Evolutionary conservation across 257 asterid species (phyloP), one percentile per base, ranked within the genome.

Genomic region (Capsicum baccatum): DNA sequence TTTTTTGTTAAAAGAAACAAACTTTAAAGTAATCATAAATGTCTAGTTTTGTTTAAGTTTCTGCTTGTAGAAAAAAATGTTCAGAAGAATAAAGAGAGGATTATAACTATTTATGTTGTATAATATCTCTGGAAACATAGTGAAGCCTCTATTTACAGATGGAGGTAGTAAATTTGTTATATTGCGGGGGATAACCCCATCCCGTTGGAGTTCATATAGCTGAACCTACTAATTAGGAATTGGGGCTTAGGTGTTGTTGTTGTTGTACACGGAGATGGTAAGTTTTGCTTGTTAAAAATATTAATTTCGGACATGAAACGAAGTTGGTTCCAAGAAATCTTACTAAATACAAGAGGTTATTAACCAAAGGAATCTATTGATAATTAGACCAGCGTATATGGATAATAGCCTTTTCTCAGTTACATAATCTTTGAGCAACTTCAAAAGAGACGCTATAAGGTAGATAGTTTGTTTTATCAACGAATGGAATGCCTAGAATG

Each of bases 401-500:
- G 74, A 67, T 35, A 67, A 35, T 35, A 33, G 73, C 47, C 47
- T 66, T 66, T 66, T 9, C 39, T 8, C 47, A 16, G 52, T 69
- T 39, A 8, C 33, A 69, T 69, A 42, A 39, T 39, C 79, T 69
- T 69, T 2, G 8, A 5, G 16, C 12, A 8, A 17, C 79, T 44
- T 42, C 58, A 42, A 71, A 71, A 9, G 79, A 71, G 39, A 44
- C 6, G 0, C 17, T 10, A 58, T 71, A n/a, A 71, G 79, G 58
- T 71, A 47, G 57, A 44, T 17, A 5, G 17, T 44, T 71, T n/a
- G 79, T 9, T 33, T 44, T 71, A 44, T 4, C 79, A 71, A 42
- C 47, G 58, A 71, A 47, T 47, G 17, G 79, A 17, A 70, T 71
- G 56, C 58, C 33, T 71, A 71, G 79, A 5, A 71, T 71, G 79